phyloP scores from a whole-genome alignment of 345 rosid species.

The Salix dunnii region DNA sequence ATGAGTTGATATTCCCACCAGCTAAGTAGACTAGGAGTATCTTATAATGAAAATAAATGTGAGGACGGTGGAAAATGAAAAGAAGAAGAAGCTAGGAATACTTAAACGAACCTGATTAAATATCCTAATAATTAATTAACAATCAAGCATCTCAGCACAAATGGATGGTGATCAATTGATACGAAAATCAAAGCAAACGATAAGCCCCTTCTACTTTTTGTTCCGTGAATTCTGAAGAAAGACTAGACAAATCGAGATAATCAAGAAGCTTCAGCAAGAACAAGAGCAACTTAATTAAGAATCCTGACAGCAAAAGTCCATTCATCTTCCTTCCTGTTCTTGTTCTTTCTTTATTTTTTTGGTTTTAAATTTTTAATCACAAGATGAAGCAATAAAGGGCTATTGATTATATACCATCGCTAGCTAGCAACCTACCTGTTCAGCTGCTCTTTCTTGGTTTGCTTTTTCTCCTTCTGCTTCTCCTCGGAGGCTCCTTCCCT shows the following conservation, averaged over 20 bases:
- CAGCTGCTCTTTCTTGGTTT: conserved; percentile 84
- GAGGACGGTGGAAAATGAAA: too few species aligned
- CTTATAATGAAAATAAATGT: too few species aligned
- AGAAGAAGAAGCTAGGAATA: too few species aligned
- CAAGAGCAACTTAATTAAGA: background rate
- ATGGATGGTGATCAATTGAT: background rate
- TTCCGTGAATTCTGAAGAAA: background rate
- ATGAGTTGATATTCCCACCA: too few species aligned
- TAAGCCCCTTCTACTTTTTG: background rate
- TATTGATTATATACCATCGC: background rate
- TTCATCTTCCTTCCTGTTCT: background rate
- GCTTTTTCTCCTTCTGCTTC: conserved; percentile 69
- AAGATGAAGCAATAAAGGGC: background rate
- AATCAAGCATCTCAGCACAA: too few species aligned
- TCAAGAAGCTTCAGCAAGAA: background rate
- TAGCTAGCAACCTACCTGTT: conserved; percentile 6
- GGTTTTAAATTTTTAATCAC: background rate
- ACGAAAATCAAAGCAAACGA: background rate
- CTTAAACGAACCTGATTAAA: too few species aligned
- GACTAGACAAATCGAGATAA: background rate
- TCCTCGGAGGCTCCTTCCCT: conserved; percentile 32
- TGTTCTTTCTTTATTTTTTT: too few species aligned
- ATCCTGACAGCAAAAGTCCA: background rate
- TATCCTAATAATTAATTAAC: too few species aligned
- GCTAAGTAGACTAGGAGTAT: too few species aligned